Percentiles rank a stretch among this genome's conserved stretches.
These are phyloP conservation scores for Ophiostoma tasmaniense DNA, from an alignment of 2,329 filamentous ascomycete species.

Conservation along the genomic window DNA sequence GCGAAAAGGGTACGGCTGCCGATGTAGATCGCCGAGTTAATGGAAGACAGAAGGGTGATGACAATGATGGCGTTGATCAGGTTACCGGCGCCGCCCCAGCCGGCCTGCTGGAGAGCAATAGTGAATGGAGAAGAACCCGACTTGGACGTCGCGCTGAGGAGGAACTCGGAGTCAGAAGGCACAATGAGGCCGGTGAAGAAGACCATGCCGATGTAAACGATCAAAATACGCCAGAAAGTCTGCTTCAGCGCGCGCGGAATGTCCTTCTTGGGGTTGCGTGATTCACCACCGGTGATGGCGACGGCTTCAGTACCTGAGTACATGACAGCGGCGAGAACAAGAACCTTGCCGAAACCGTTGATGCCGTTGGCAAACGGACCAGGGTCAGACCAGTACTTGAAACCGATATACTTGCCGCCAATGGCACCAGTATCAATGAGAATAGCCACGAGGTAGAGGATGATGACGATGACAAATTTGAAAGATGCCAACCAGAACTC, in stretches of 20 bases:
- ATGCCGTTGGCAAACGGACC: slow-evolving; percentile 48
- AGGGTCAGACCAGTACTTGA: slow-evolving; percentile 36
- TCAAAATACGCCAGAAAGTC: slow-evolving; percentile 26
- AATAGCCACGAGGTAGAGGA: slow-evolving; percentile 41
- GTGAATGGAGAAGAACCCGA: slow-evolving; percentile 52
- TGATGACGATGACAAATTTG: slow-evolving; percentile 30
- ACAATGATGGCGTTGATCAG: slow-evolving; percentile 71
- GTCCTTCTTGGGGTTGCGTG: slow-evolving; percentile 20
- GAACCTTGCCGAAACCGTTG: slow-evolving; percentile 32
- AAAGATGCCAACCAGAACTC: slow-evolving; percentile 39
- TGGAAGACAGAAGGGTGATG: slow-evolving; percentile 60
- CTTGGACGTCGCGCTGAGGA: slow-evolving; percentile 26
- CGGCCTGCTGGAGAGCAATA: slow-evolving; percentile 56
- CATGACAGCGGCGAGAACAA: slow-evolving; percentile 29
- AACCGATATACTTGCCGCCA: slow-evolving; percentile 26
- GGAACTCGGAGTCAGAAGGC: slow-evolving; percentile 26
- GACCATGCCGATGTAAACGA: slow-evolving; percentile 27
- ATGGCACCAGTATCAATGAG: slow-evolving; percentile 34
- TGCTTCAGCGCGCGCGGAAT: slow-evolving; percentile 22
- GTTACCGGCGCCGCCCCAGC: slow-evolving; percentile 57
- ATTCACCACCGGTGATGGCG: slow-evolving; percentile 21
- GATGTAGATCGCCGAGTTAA: slow-evolving; percentile 55
- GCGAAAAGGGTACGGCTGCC: slow-evolving; percentile 52
- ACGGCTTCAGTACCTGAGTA: slow-evolving; percentile 24
- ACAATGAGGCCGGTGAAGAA: slow-evolving; percentile 26